These are phyloP conservation scores for Ophiostoma himal-ulmi DNA, from an alignment of 2,329 filamentous ascomycete species.

Conservation along the genomic window DNA sequence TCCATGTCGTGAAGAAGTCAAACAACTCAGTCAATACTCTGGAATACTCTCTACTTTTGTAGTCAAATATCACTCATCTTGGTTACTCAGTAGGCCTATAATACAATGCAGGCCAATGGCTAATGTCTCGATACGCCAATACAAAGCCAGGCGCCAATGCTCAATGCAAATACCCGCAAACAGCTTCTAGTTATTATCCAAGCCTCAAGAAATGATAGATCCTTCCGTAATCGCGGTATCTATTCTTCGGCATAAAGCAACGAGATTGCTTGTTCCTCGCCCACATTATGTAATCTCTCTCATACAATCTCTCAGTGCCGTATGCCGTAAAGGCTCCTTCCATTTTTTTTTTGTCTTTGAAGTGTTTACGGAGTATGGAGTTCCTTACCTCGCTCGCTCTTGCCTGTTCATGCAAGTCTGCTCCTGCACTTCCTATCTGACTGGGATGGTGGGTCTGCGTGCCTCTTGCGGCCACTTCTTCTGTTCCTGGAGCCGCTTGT, in stretches of 20 bases:
- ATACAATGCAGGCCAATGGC: constrained; percentile 4
- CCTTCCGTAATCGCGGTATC: no score
- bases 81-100: not conserved
- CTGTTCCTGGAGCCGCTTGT: constrained; percentile 7
- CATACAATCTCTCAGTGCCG: not conserved
- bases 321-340: not conserved
- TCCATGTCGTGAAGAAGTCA: not conserved
- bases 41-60: not conserved
- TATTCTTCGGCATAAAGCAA: not conserved
- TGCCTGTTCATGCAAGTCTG: not conserved
- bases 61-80: not conserved
- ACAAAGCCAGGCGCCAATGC: not conserved
- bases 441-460: constrained; percentile 4
- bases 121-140: not conserved
- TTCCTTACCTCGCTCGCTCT: not conserved
- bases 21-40: not conserved
- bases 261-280: not conserved
- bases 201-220: not conserved
- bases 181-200: constrained; percentile 9
- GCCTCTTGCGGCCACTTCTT: not conserved
- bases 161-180: constrained; percentile 12
- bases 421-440: not conserved
- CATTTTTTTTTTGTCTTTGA: not conserved
- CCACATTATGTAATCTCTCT: constrained; percentile 7
- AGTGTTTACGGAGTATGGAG: not conserved